A percentile compares a stretch with the other conserved stretches of the same genome.
Evolutionary conservation across 2,329 filamentous ascomycete species (phyloP).

Genomic region (Neoascochyta sp.): DNA sequence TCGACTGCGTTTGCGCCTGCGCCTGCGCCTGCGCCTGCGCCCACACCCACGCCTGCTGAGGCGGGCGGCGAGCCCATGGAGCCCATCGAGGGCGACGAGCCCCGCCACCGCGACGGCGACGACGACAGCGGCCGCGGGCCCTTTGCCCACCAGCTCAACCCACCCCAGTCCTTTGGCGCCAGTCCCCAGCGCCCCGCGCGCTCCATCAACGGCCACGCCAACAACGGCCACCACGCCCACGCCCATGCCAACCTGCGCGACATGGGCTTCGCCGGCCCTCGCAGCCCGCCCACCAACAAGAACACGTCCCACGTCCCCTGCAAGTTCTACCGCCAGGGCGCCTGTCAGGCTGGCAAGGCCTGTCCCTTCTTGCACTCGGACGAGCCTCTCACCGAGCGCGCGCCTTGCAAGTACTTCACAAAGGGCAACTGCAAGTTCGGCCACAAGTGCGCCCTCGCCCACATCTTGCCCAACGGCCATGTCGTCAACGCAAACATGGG

Average conservation of each 20-base stretch:
- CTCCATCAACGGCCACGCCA: conserved; percentile 26
- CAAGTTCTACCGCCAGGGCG: conserved; percentile 97
- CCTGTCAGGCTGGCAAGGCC: conserved; percentile 91
- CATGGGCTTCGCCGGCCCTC: conserved; percentile 40
- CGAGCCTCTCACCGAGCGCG: conserved; percentile 75
- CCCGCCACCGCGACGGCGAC: too few relatives aligned
- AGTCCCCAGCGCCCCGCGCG: conserved; percentile 19
- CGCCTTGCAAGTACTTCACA: conserved; percentile 96
- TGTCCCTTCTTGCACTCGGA: conserved; percentile 96
- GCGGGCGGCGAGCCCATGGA: too few relatives aligned
- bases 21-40: too few relatives aligned
- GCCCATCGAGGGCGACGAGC: too few relatives aligned
- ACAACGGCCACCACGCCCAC: conserved; percentile 16
- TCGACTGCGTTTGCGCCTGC: conserved; percentile 27
- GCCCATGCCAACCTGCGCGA: conserved; percentile 34
- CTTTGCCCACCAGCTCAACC: conserved; percentile 5
- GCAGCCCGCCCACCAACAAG: conserved; percentile 51
- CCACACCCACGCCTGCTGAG: too few relatives aligned
- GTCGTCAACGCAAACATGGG: conserved; percentile 70
- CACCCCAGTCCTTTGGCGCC: conserved; percentile 24
- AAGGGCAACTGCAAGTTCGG: conserved; percentile 99
- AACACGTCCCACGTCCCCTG: conserved; percentile 91
- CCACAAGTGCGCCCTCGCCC: conserved; percentile 93
- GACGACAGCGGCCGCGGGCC: too few relatives aligned
- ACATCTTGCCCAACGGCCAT: conserved; percentile 89